Base-by-base conservation (phyloP, 352 stramenopile genomes). In the Globisporangium cylindrosporum region DNA sequence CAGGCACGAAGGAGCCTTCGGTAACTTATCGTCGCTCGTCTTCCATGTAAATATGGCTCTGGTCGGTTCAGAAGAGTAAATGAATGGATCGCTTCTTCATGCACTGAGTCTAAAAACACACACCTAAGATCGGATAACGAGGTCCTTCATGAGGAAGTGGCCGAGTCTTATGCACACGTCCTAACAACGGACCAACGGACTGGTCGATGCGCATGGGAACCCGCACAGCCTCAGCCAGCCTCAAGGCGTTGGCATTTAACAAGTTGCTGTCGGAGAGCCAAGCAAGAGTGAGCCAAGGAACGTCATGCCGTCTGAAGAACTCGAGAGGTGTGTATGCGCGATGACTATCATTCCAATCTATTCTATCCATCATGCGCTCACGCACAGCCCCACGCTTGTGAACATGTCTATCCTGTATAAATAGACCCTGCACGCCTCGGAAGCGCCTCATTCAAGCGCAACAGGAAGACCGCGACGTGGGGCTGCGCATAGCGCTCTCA, bases 361-460 rank as follows among this genome's bases (percentile, higher is more conserved):
- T 49, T 53, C 10, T n/a, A 2, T 48, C 12, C 7, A 7, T 57
- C 24, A 32, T 22, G 25, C 22, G 4, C 9, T 24, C 9, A 15
- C 22, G 2, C 10, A 27, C 51, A 43, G 36, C 36, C 36, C 54
- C n/a, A 49, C 51, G n/a, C 12, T n/a, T 48, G 41, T n/a, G 41
- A 8, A 8, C 5, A n/a, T 2, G 8, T 18, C 8, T 18, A 29
- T 60, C n/a, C 15, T 49, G 27, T n/a, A 38, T 34, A 48, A 63
- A 25, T 59, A 92, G 82, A 57, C 80, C 82, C 1, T 92, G 82
- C 70, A 92, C 79, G 15, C 82, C 82, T 14, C 75, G 79, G 27
- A 90, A 91, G 76, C 84, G 79, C 7, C 71, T 92, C 22, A 77
- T 88, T 64, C 69, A 80, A 24, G 84, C 82, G 24, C 74, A 80